Evolutionary conservation across 129 eudicot species (phyloP), one percentile per base, ranked within the genome.

Genomic region (Mikania micrantha): DNA sequence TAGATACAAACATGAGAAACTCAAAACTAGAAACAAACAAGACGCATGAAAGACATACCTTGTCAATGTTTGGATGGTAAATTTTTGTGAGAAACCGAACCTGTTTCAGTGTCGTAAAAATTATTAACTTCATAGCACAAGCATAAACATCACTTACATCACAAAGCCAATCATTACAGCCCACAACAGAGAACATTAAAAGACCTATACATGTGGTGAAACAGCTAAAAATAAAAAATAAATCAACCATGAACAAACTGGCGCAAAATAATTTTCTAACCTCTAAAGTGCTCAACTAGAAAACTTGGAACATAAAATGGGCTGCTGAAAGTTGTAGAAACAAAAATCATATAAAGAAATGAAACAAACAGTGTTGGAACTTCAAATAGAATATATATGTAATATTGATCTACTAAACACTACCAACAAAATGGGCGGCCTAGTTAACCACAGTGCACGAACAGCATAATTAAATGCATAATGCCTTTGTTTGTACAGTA

Each of bases 61-160:
- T 81, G 66, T 81, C 86, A 68, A 81, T 81, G 73, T 81, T 81
- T 13, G 85, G 85, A 64, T 81, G 85, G 69, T 81, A 81, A 21
- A 81, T 81, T 63, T 81, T 81, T 45, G 86, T 81, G 38, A 81
- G 80, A 69, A 81, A 81, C 47, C 86, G 86, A 40, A 81, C 86
- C 86, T 81, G 82, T 70, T 62, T 60, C 47, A 69, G 20, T 60
- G 59, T 27, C 56, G 32, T 35, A 58, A n/a, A 67, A 22, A 11
- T 57, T 58, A 67, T 11, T 52, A 38, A 63, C 29, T 24, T 32
- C 15, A 31, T 34, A 72, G 39, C 9, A 24, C 12, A 72, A 44
- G 47, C 17, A 7, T 45, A 60, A 12, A 42, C 45, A 12, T 6
- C 4, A 60, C 20, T 53, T 53, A 35, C 42, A 38, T 31, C 59